Base-by-base conservation (phyloP, 2,329 filamentous ascomycete species). In the Elsinoe arachidis region DNA sequence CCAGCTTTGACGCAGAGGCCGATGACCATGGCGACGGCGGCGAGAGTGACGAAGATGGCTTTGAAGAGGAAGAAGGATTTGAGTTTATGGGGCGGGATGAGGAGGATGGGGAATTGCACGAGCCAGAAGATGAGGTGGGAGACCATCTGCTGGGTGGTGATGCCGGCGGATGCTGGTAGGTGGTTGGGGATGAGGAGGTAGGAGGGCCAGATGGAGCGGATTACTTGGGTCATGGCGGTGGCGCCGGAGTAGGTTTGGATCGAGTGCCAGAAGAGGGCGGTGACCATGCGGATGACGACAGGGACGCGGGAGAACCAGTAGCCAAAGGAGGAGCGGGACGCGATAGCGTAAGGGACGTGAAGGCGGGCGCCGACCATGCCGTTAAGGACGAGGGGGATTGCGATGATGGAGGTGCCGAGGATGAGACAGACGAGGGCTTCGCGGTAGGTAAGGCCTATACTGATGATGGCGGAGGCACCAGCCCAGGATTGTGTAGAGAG, bases 231-330 rank as follows among this genome's bases (percentile, higher is more conserved):
- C 7, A 80, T 72, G 0, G 75, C 73, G 58, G 80, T 79, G 0
- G 78, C 82, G 0, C 84, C 83, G 61, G 84, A 84, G 59, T 82
- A 81, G 39, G 80, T 81, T 62, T 86, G 82, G 47, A 87, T 84
- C 0, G 83, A 82, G 55, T 86, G 81, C 85, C 80, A 82, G 68
- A 83, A 81, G 15, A 81, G 66, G 4, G 79, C 79, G 2, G 82
- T 74, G 57, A 82, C 76, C 38, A 75, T 73, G 10, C 79, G 73
- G 0, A 76, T 79, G 6, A 81, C 63, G 55, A 82, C 78, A 21
- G 78, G 74, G 37, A 82, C 70, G 63, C 80, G 80, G 21, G 76
- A 78, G 55, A 79, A 78, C 73, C 76, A 80, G 68, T 80, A 82
- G 0, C 80, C 80, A 73, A 79, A 83, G 51, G 74, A 76, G 2